Base-by-base conservation (phyloP, 2,329 filamentous ascomycete genomes). In the Penicillium crustosum region DNA sequence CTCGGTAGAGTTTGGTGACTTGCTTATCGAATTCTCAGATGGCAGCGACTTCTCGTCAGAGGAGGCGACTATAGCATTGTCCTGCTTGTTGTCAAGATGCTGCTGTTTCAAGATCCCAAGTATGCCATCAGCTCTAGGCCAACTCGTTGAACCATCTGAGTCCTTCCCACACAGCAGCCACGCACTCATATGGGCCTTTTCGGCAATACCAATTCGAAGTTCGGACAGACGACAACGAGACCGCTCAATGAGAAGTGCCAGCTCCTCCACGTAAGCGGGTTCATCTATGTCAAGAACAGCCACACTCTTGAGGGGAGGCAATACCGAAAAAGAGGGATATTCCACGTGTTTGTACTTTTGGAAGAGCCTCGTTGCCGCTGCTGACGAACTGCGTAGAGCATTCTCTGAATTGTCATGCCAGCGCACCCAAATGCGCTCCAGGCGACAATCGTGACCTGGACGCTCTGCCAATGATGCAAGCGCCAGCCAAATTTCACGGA, bases 251-350 rank as follows among this genome's bases (percentile, higher is more conserved):
- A 94, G 80, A 42, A 90, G 80, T 53, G 88, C 88, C 84, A 94
- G 89, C 75, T 94, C 91, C 68, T 93, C 90, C 38, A 93, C 76
- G 71, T 94, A 94, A 29, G 87, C 83, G n/a, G 91, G 75, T 69
- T 93, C 89, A 67, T 94, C 91, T 59, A 94, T 89, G 65, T 94
- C 89, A 42, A 94, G 79, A 1, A 93, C 90, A 50, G 84, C 89
- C 58, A 94, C 73, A 64, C 87, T 91, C 72, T 86, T 89, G 52
- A 94, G 74, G 0, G 89, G 82, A 10, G 90, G 89, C 8, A 95
- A 79, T 10, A 90, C 84, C 44, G 89, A 93, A 66, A 94, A 89
- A 2, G 89, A 91, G 1, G 90, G 90, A 65, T 89, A 89, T 73
- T 93, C 89, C 27, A 91, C 87, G 53, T 83, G 81, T 64, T 79